These are phyloP conservation scores for Dioszegia aurantiaca DNA, from an alignment of 768 basidiomycete genomes.

Conservation along the genomic window DNA sequence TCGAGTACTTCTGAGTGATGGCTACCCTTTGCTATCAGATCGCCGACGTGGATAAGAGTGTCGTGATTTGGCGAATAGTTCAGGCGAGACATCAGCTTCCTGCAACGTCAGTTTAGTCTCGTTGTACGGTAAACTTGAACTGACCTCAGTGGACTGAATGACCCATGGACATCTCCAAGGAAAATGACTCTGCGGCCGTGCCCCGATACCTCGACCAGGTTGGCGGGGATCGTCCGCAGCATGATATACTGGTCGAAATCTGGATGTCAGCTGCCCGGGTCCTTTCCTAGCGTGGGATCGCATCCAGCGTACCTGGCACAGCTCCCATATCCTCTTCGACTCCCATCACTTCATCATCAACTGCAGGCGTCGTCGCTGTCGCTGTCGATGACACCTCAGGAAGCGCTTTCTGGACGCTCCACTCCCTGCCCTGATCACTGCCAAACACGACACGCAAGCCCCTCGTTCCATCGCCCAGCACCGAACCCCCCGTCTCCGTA, in stretches of 20 bases:
- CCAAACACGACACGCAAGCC: slow-evolving; percentile 17
- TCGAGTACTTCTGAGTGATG: slow-evolving; percentile 61
- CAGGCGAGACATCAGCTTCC: slow-evolving; percentile 64
- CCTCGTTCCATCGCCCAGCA: slow-evolving; percentile 1
- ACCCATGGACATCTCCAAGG: slow-evolving; percentile 87
- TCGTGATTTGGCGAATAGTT: slow-evolving; percentile 64
- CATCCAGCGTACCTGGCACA: slow-evolving; percentile 1
- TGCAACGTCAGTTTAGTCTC: slow-evolving; percentile 38
- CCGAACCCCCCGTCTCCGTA: slow-evolving; percentile 7
- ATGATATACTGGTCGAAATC: slow-evolving; percentile 51
- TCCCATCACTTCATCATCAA: slow-evolving; percentile 1
- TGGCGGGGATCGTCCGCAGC: slow-evolving; percentile 40
- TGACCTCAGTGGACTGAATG: slow-evolving; percentile 66
- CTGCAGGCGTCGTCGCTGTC: no score
- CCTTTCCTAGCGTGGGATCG: background rate
- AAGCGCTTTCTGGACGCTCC: slow-evolving; percentile 1
- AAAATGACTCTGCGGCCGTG: slow-evolving; percentile 62
- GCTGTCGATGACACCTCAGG: background rate
- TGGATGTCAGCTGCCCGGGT: slow-evolving; percentile 1
- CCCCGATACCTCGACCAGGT: slow-evolving; percentile 30
- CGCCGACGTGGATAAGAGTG: slow-evolving; percentile 76
- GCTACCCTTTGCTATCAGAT: slow-evolving; percentile 70
- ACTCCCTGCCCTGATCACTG: slow-evolving; percentile 1
- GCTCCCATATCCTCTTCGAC: background rate
- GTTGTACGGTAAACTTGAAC: slow-evolving; percentile 30